phyloP scores from a whole-genome alignment of 2,329 filamentous ascomycete species.

The Emmonsia crescens region DNA sequence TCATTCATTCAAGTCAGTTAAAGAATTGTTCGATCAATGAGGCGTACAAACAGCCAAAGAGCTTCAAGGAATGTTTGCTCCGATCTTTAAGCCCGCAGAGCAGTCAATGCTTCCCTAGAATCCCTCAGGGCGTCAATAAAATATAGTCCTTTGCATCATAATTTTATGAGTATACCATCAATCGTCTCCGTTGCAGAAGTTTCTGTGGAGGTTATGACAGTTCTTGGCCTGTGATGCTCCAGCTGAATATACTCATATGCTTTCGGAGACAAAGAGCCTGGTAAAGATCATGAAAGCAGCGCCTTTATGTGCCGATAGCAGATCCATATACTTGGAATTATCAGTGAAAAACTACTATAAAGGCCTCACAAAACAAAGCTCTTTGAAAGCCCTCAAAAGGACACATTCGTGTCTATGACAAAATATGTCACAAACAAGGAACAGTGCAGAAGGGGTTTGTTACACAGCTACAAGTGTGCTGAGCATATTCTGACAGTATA shows the following conservation, averaged over 20 bases:
- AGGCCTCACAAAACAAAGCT: background rate
- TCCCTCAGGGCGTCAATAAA: background rate
- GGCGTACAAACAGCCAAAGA: too few species aligned
- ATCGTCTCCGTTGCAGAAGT: background rate
- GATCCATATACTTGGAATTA: background rate
- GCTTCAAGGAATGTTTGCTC: background rate
- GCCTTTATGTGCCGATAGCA: background rate
- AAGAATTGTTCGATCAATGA: background rate
- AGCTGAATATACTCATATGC: background rate
- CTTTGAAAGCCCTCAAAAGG: background rate
- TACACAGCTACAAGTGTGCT: background rate
- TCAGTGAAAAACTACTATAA: background rate
- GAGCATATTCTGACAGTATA: background rate
- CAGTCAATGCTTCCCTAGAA: background rate
- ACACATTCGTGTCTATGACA: too few species aligned
- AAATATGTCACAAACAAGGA: too few species aligned
- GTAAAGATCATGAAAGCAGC: background rate
- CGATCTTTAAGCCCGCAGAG: background rate
- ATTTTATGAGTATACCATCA: background rate
- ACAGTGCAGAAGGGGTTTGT: background rate
- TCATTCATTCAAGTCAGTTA: background rate
- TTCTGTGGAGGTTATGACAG: background rate
- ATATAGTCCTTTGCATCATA: background rate
- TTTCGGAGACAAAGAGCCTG: background rate
- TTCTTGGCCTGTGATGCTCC: background rate